A percentile compares a stretch with the other conserved stretches of the same genome.
phyloP scores from a whole-genome alignment of 768 basidiomycete genomes.

The Macrolepiota fuliginosa region DNA sequence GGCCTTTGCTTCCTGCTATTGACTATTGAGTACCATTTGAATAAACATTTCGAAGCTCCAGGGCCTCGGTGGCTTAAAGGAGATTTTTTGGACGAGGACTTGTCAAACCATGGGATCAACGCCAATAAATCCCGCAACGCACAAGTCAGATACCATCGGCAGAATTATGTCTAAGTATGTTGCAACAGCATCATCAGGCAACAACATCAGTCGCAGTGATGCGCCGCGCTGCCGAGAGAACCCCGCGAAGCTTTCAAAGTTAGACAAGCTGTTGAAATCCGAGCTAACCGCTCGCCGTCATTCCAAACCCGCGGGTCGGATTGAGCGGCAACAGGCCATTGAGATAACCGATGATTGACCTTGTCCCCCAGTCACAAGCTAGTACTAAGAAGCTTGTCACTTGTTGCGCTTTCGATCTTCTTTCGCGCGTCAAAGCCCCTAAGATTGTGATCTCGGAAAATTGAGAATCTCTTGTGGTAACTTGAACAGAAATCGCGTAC shows the following conservation, averaged over 20 bases:
- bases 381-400: background rate
- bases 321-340: background rate
- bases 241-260: background rate
- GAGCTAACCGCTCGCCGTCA: too few relatives aligned
- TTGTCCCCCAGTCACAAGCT: background rate
- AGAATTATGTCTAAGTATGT: background rate
- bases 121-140: background rate
- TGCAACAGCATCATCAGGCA: background rate
- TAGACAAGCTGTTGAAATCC: background rate
- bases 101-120: background rate
- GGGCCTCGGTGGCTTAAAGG: background rate
- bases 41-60: background rate
- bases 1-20: too few relatives aligned
- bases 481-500: too few relatives aligned
- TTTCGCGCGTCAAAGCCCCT: background rate
- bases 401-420: background rate
- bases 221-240: background rate
- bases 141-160: background rate
- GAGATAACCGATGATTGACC: background rate
- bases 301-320: background rate
- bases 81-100: background rate
- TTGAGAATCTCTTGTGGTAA: too few relatives aligned
- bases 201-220: background rate
- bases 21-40: too few relatives aligned
- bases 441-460: too few relatives aligned